Percentiles rank a stretch among this genome's conserved stretches.
phyloP scores from a whole-genome alignment of 2,329 filamentous ascomycete genomes.

The Trichoderma sp. region DNA sequence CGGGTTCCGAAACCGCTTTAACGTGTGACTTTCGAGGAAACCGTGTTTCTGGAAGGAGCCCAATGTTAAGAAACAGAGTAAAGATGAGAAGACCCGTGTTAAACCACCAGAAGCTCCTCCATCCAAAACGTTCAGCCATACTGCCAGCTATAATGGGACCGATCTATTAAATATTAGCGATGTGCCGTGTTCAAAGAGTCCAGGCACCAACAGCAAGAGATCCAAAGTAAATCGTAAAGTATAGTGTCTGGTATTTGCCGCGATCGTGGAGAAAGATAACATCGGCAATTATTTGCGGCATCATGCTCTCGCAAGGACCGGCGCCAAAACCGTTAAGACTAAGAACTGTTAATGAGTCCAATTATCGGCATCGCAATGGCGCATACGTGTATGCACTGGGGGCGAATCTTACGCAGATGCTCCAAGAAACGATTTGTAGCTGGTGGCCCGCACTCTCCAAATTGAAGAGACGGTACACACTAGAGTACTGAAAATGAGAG shows the following conservation, averaged over 20 bases:
- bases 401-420: conserved; percentile 7
- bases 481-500: conserved; percentile 15
- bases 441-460: conserved; percentile 18
- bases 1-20: not conserved
- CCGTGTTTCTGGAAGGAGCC: conserved; percentile 9
- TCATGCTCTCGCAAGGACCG: conserved; percentile 17
- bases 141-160: conserved; percentile 20
- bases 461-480: conserved; percentile 17
- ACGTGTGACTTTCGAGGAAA: not conserved
- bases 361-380: not conserved
- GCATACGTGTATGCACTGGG: not conserved
- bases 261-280: conserved; percentile 21
- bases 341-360: not conserved
- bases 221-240: conserved; percentile 20
- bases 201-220: not conserved
- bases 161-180: not conserved
- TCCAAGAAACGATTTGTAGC: conserved; percentile 23
- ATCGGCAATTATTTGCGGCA: conserved; percentile 25
- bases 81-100: conserved; percentile 15
- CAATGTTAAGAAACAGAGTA: conserved; percentile 13
- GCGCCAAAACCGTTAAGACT: conserved; percentile 20
- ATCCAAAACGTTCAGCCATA: conserved; percentile 22
- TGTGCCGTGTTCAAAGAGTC: not conserved
- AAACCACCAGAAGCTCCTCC: conserved; percentile 23
- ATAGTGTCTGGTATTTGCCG: conserved; percentile 20